Evolutionary conservation across 805 yeast species (phyloP).

Genomic region (Candida jianshihensis): DNA sequence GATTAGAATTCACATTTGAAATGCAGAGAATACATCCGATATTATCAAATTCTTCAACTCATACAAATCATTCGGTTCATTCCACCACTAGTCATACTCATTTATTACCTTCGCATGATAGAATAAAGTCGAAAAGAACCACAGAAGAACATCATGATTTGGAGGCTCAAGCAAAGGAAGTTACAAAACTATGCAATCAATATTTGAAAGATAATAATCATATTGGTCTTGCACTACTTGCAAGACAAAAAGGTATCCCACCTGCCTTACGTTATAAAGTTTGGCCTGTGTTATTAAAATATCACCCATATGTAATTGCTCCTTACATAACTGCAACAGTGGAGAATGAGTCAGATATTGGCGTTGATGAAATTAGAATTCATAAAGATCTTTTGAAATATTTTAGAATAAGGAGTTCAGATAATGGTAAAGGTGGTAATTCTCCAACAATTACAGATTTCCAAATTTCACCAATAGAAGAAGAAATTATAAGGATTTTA

Average conservation of each 20-base stretch:
- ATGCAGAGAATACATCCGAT: constrained; percentile 14
- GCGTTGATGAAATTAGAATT: constrained; percentile 28
- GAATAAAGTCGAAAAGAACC: constrained; percentile 1
- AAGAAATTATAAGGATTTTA: constrained; percentile 45
- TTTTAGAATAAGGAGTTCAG: constrained; percentile 33
- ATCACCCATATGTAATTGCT: constrained; percentile 76
- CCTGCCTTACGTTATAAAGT: constrained; percentile 68
- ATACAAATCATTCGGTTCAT: neutral
- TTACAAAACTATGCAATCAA: constrained; percentile 47
- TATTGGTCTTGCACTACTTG: constrained; percentile 69
- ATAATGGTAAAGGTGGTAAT: neutral
- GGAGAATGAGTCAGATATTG: constrained; percentile 27
- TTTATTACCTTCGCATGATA: constrained; percentile 6
- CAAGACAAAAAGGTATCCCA: constrained; percentile 82
- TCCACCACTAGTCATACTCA: constrained; percentile 6
- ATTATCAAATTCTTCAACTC: constrained; percentile 14
- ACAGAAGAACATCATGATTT: constrained; percentile 4
- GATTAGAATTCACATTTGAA: neutral
- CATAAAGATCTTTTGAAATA: constrained; percentile 56
- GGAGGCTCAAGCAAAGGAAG: constrained; percentile 7
- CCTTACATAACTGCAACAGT: constrained; percentile 57
- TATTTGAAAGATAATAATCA: constrained; percentile 56
- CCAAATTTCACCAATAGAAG: constrained; percentile 32
- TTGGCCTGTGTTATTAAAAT: constrained; percentile 78
- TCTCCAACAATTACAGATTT: constrained; percentile 12